phyloP scores from a whole-genome alignment of 805 yeast genomes.

The Yarrowia sp. region DNA sequence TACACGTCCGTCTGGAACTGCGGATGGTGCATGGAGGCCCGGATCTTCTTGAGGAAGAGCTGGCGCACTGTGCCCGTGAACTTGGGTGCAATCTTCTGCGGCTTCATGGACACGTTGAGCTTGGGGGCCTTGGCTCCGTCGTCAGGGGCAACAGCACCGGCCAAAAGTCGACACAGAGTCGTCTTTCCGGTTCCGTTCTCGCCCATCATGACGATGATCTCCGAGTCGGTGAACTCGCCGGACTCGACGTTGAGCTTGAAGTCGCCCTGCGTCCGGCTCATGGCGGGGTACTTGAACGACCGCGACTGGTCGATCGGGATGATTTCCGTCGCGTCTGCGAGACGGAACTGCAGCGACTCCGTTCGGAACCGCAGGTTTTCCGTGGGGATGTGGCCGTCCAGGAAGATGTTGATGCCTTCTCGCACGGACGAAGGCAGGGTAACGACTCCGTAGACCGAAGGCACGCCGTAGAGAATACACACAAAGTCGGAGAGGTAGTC shows the following conservation, averaged over 20 bases:
- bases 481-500: slow-evolving; percentile 96
- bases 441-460: slow-evolving; percentile 98
- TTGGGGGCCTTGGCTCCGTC: slow-evolving; percentile 75
- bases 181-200: slow-evolving; percentile 99
- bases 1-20: slow-evolving; percentile 98
- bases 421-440: slow-evolving; percentile 95
- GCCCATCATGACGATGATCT: slow-evolving; percentile 98
- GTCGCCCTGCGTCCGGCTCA: slow-evolving; percentile 94
- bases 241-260: slow-evolving; percentile 76
- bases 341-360: slow-evolving; percentile 89
- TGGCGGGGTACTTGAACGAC: slow-evolving; percentile 70
- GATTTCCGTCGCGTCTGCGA: slow-evolving; percentile 79
- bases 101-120: slow-evolving; percentile 94
- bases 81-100: slow-evolving; percentile 98
- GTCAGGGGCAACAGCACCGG: slow-evolving; percentile 91
- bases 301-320: slow-evolving; percentile 74
- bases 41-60: slow-evolving; percentile 92
- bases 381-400: slow-evolving; percentile 96
- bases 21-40: slow-evolving; percentile 90
- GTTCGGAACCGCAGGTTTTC: slow-evolving; percentile 97
- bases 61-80: slow-evolving; percentile 99
- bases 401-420: slow-evolving; percentile 97
- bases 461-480: slow-evolving; percentile 96
- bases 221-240: slow-evolving; percentile 95
- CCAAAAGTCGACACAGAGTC: slow-evolving; percentile 90